Evolutionary conservation across 2,329 filamentous ascomycete genomes (phyloP), one percentile per base, ranked within the genome.

Genomic region (Sporothrix dimorphospora): DNA sequence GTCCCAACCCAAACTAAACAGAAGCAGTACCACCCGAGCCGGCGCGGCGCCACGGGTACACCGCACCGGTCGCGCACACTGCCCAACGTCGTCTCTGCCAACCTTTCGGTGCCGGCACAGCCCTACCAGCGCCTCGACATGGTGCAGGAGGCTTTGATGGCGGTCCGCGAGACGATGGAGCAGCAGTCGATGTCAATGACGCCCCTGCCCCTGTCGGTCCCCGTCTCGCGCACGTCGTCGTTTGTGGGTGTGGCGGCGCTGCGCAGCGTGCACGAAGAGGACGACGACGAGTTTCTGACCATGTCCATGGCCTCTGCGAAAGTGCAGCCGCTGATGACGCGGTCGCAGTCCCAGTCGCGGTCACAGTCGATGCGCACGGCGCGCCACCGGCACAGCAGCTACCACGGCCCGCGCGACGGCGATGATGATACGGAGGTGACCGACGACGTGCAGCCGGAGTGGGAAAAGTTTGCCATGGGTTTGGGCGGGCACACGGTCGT

Each of bases 391-490:
- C 73, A 72, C 68, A 72, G 71, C 72, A 75, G 72, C 70, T 74
- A 74, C 76, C 61, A 67, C 27, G 70, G 61, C 38, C 51, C 51
- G 53, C 51, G 51, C 14, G 40, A 71, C 40, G 38, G 76, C 42
- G 75, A 77, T 6, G 38, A 66, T 19, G 55, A 34, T 3, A 9
- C 38, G 12, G 30, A 34, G 30, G 11, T 21, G 12, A n/a, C 14
- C 38, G 67, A 66, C 40, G 76, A 75, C 40, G 76, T 74, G 47
- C 72, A 80, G 71, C 78, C 81, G 3, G 81, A 81, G 4, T 86
- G 83, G 84, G 84, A 83, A 74, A 82, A 85, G 76, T 86, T 83
- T 73, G 79, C 80, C 38, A 57, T 71, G 21, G 82, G 84, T 14
- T 76, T 86, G 4, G 84, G 84, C 45, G 84, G 84, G 0, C 75